Conservation (phyloP, 306 rosid genomes). For the Quercus engelmannii region DNA sequence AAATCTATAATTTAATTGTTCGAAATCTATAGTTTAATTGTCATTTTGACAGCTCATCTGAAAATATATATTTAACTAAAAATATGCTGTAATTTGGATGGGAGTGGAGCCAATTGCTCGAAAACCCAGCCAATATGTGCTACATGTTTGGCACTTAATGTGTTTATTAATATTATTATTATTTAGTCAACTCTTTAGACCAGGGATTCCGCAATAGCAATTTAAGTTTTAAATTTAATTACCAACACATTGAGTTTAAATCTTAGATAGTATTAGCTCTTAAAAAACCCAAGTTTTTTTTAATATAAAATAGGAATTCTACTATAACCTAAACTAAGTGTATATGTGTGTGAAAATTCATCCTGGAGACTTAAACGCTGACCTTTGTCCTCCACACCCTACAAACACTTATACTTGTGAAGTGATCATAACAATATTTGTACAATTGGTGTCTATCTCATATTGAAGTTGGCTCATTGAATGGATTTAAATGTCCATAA, state of each 20-base stretch:
- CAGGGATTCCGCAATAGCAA: background rate
- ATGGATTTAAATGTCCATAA: background rate
- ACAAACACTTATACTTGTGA: accelerated
- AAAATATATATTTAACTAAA: background rate
- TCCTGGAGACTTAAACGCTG: accelerated
- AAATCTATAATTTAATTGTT: no score
- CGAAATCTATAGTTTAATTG: background rate
- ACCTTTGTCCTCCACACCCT: accelerated
- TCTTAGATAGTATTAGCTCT: background rate
- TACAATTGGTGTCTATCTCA: background rate
- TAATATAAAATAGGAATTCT: no score
- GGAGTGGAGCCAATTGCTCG: background rate
- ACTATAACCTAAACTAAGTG: accelerated
- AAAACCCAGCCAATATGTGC: background rate
- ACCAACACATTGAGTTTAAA: background rate
- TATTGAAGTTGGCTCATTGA: background rate
- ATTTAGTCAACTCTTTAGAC: background rate
- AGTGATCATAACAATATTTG: no score
- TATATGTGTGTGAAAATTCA: no score
- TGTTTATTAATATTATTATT: no score
- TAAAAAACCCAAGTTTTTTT: background rate
- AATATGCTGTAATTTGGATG: background rate
- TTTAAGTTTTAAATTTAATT: background rate
- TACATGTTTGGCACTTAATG: background rate
- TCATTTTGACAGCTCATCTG: background rate